Evolutionary conservation across 768 basidiomycete species (phyloP).

Genomic region (Mycena crocata): DNA sequence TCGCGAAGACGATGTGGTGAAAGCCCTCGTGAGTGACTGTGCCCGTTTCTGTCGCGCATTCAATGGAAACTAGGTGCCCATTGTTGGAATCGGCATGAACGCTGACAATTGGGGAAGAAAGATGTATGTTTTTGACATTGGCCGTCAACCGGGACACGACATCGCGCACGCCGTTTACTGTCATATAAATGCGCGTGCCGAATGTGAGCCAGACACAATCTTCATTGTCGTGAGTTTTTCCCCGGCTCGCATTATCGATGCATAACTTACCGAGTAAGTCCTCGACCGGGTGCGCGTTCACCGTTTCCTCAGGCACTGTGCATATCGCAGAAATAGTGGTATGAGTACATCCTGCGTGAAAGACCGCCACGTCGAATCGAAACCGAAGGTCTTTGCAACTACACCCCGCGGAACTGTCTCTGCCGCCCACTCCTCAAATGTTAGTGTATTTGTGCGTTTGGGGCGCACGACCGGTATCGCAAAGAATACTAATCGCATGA

Average conservation of each 20-base stretch:
- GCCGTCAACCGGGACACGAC: slow-evolving; percentile 62
- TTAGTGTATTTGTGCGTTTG: slow-evolving; percentile 42
- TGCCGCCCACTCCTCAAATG: slow-evolving; percentile 62
- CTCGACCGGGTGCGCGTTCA: slow-evolving; percentile 69
- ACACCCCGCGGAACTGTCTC: slow-evolving; percentile 53
- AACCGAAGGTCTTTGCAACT: slow-evolving; percentile 54
- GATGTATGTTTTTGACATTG: slow-evolving; percentile 61
- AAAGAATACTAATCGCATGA: slow-evolving; percentile 40
- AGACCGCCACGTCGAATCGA: slow-evolving; percentile 62
- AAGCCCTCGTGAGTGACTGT: slow-evolving; percentile 57
- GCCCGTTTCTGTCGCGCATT: slow-evolving; percentile 47
- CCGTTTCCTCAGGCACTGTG: slow-evolving; percentile 67
- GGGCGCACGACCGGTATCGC: slow-evolving; percentile 45
- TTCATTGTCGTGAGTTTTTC: slow-evolving; percentile 36
- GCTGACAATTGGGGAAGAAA: slow-evolving; percentile 61
- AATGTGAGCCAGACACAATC: slow-evolving; percentile 80
- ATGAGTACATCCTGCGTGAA: slow-evolving; percentile 67
- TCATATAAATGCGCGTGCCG: slow-evolving; percentile 76
- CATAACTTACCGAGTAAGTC: slow-evolving; percentile 71
- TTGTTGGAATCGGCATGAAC: slow-evolving; percentile 54
- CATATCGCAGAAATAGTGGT: slow-evolving; percentile 79
- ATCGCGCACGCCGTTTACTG: slow-evolving; percentile 66
- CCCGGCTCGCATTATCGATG: neutral
- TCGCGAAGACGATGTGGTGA: slow-evolving; percentile 76
- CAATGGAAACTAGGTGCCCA: slow-evolving; percentile 51